These are phyloP conservation scores for Aspergillaceae sp. DNA, from an alignment of 2,329 filamentous ascomycete genomes.

Conservation along the genomic window DNA sequence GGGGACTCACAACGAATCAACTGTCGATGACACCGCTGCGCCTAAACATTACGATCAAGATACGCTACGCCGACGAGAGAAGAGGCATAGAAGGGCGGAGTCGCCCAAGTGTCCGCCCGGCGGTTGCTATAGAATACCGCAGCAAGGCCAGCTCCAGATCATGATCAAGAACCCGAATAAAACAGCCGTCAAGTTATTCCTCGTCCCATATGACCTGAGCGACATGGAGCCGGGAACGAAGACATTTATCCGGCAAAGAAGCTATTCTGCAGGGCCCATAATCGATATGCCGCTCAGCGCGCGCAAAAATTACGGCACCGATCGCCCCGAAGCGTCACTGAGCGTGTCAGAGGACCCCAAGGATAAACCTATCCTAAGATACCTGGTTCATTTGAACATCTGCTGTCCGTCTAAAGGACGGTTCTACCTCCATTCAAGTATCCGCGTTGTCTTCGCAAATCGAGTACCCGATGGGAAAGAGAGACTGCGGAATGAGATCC, in stretches of 20 bases:
- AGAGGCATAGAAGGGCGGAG: conserved; percentile 51
- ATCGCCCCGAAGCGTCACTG: conserved; percentile 47
- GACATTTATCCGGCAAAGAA: conserved; percentile 90
- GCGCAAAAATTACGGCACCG: conserved; percentile 39
- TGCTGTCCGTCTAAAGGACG: conserved; percentile 76
- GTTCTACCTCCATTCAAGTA: conserved; percentile 83
- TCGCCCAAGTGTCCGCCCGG: conserved; percentile 65
- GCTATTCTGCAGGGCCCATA: conserved; percentile 79
- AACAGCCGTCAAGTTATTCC: conserved; percentile 90
- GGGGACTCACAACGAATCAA: conserved; percentile 5
- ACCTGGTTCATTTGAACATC: conserved; percentile 87
- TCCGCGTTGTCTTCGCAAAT: conserved; percentile 93
- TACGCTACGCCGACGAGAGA: conserved; percentile 42
- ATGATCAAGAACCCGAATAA: conserved; percentile 98
- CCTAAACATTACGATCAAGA: conserved; percentile 17
- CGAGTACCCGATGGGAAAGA: conserved; percentile 93
- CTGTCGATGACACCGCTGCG: conserved; percentile 5
- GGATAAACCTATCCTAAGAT: conserved; percentile 65
- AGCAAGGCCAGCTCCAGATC: conserved; percentile 89
- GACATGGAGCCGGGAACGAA: conserved; percentile 93
- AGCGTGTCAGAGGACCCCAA: conserved; percentile 31
- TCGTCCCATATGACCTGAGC: conserved; percentile 83
- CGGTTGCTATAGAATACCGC: conserved; percentile 86
- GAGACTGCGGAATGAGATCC: conserved; percentile 80
- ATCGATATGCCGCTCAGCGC: conserved; percentile 57